Base-by-base conservation (phyloP, 2,329 filamentous ascomycete species). In the Myriosclerotinia duriaeana region DNA sequence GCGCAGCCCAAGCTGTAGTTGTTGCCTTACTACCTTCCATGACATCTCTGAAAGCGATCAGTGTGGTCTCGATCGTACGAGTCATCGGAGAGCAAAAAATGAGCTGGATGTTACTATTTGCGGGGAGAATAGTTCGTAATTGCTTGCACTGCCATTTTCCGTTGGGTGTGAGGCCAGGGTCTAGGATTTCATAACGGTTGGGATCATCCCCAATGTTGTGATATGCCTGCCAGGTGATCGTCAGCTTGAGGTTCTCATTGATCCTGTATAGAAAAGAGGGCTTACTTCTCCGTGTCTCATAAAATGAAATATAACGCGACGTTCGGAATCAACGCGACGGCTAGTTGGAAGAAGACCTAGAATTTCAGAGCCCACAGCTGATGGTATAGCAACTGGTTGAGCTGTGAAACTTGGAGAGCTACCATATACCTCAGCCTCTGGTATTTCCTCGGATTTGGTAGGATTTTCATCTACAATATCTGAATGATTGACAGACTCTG, bases 81-180 rank as follows among this genome's bases (percentile, higher is more conserved):
- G 17, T 52, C 46, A 63, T 52, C 2, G 48, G 36, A 14, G 48
- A 63, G 5, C 48, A 63, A n/a, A 34, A 52, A 12, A 63, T 53
- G 22, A 34, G 15, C 2, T 17, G 17, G 6, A 63, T 52, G 1
- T 63, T 63, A 22, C 46, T 11, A 1, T 30, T 12, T 1, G 34
- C 22, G 11, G 48, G 36, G 2, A 63, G 22, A 2, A 26, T 17
- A 2, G 15, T 7, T 42, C 50, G 42, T 8, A 53, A 20, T 44
- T 14, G 5, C 34, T 38, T 30, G 17, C 60, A 63, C 26, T 63
- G 48, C 17, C 17, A 9, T 20, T 30, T 34, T 3, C 60, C 60
- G 5, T 53, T 36, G 2, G 36, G n/a, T 12, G 60, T 63, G 14
- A 63, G 60, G 20, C 20, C 14, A 6, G 60, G 60, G 42, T 63